Base-by-base conservation (phyloP, 2,329 filamentous ascomycete species). In the Venturia oleaginea region DNA sequence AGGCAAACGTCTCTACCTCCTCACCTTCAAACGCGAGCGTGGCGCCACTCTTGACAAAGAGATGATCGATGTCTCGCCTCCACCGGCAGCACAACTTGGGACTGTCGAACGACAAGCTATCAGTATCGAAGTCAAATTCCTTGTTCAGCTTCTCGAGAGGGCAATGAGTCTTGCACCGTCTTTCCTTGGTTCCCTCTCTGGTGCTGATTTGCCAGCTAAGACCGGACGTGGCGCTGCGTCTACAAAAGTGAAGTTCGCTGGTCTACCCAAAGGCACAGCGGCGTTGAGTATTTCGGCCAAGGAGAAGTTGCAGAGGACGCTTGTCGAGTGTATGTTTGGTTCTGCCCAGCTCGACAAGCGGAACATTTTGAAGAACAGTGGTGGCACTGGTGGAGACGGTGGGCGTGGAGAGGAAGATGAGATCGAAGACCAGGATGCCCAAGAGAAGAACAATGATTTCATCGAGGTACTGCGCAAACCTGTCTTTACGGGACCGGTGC, bases 391-490 rank as follows among this genome's bases (percentile, higher is more conserved):
- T n/a, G 17, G 15, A 19, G 15, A 17, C 6, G 46, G 10, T 4
- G 11, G 46, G 7, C 11, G 4, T 4, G 32, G n/a, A 7, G 40
- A 38, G 30, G 27, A 48, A 3, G 42, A 34, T 13, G 34, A 40
- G 59, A 37, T 19, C 22, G 32, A 54, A 22, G 64, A 40, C 37
- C 30, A 40, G 7, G 55, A 63, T 10, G 64, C 22, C 7, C 13
- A 22, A 1, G 42, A 59, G 17, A 34, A 3, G 51, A 57, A 57
- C 30, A 75, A 78, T 65, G 73, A 76, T 4, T 76, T 80, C 64
- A 68, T 72, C 32, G 75, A 80, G 43, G 72, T 74, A n/a, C 69
- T 79, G 55, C 74, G 72, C 11, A 78, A 76, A 70, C 78, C 79
- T 15, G 62, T 66, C 17, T 61, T 59, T 27, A 63, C 67, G 0